Conservation (phyloP, 1,139 yeast genomes). For the Saccharomycopsis crataegensis region DNA sequence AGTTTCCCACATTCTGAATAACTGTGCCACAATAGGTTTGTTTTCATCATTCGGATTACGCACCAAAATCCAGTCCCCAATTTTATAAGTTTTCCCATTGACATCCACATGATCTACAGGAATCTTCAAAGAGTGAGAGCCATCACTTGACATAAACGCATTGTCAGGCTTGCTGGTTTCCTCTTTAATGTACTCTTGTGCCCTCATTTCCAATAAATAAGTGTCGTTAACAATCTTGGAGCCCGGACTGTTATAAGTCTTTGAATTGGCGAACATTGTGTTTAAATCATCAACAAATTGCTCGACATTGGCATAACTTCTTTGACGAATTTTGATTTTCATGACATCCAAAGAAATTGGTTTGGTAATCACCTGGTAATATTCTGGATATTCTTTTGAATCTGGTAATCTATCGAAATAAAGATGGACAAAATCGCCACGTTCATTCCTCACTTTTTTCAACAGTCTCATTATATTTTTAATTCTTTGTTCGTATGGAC, state of each 20-base stretch:
- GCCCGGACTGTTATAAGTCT: slow-evolving; percentile 53
- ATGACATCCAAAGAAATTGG: slow-evolving; percentile 83
- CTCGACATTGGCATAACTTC: slow-evolving; percentile 73
- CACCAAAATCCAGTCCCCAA: slow-evolving; percentile 94
- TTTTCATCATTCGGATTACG: slow-evolving; percentile 80
- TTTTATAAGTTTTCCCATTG: slow-evolving; percentile 65
- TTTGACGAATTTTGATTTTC: slow-evolving; percentile 75
- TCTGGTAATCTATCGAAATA: slow-evolving; percentile 84
- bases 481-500: slow-evolving; percentile 88
- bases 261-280: slow-evolving; percentile 69
- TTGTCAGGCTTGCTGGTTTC: slow-evolving; percentile 79
- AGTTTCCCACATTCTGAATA: slow-evolving; percentile 82
- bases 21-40: slow-evolving; percentile 89
- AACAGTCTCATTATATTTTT: slow-evolving; percentile 77
- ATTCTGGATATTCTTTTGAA: slow-evolving; percentile 54
- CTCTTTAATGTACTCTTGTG: slow-evolving; percentile 51
- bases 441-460: slow-evolving; percentile 59
- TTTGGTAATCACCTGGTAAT: slow-evolving; percentile 51
- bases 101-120: slow-evolving; percentile 73
- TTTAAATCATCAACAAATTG: slow-evolving; percentile 70
- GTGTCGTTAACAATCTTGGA: slow-evolving; percentile 56
- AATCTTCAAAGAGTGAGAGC: slow-evolving; percentile 43
- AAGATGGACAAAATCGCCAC: slow-evolving; percentile 41
- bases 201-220: slow-evolving; percentile 50
- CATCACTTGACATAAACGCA: slow-evolving; percentile 64